These are phyloP conservation scores for Cicer yamashitae DNA, from an alignment of 306 rosid species.

Conservation along the genomic window DNA sequence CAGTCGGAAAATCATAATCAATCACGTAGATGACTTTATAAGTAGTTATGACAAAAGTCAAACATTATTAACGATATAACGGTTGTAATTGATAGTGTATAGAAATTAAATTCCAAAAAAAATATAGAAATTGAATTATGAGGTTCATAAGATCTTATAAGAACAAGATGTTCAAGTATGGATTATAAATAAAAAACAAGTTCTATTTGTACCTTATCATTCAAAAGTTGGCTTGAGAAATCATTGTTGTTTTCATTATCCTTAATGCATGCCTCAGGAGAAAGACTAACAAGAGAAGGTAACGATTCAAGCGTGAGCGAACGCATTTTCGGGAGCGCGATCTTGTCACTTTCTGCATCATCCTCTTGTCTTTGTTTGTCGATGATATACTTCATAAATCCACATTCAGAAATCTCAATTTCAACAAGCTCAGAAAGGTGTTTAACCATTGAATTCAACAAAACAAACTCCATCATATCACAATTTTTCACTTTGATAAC, in stretches of 20 bases:
- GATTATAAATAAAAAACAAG: slow-evolving; percentile 6
- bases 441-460: slow-evolving; percentile 46
- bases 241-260: neutral
- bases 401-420: slow-evolving; percentile 49
- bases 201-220: slow-evolving; percentile 42
- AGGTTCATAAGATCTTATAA: neutral
- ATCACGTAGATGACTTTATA: no score
- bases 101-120: no score
- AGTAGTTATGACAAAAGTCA: no score
- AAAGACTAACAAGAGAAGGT: slow-evolving; percentile 46
- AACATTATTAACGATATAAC: no score
- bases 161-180: neutral
- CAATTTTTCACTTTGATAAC: slow-evolving; percentile 42
- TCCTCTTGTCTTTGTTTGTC: slow-evolving; percentile 24
- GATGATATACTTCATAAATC: slow-evolving; percentile 35
- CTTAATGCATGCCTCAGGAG: slow-evolving; percentile 11
- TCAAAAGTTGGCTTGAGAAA: slow-evolving; percentile 42
- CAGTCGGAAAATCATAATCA: no score
- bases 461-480: slow-evolving; percentile 47
- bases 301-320: slow-evolving; percentile 42
- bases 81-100: no score
- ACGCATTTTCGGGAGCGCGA: slow-evolving; percentile 39
- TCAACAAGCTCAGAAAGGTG: slow-evolving; percentile 45
- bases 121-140: neutral
- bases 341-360: slow-evolving; percentile 22